Base-by-base conservation (phyloP, 1,284 basidiomycete genomes). In the Ceratobasidium theobromae region DNA sequence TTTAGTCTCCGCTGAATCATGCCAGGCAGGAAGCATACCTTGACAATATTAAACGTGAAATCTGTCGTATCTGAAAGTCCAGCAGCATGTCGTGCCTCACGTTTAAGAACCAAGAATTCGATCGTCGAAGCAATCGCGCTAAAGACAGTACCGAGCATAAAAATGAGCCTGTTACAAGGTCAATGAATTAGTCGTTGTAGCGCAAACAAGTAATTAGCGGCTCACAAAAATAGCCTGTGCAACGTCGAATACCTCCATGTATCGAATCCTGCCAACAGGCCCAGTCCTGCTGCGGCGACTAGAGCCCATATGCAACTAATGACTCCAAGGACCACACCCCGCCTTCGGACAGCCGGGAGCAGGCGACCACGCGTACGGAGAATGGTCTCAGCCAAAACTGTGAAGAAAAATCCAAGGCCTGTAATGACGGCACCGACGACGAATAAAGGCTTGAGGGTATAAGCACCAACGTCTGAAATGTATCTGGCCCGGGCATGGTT, bases 381-480 rank as follows among this genome's bases (percentile, higher is more conserved):
- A 71, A 82, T 80, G 52, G 87, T 79, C 74, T 89, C 87, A 40
- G 86, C 72, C 2, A 78, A 68, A 23, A 90, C 78, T 5, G 82
- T 81, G 49, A 86, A 74, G 71, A 88, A 77, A 74, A 90, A 88
- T 0, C 80, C 78, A 1, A 82, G 75, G 1, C 81, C 85, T 1
- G 87, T 88, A 65, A 88, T 79, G 38, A 78, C 76, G 70, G 83
- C 85, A 14, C 84, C 84, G 6, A 79, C 76, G 46, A 90, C 77
- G 72, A 91, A 91, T 30, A 91, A 78, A 4, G 88, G 88, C 72
- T 90, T 89, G 33, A 91, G 76, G 48, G 80, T 78, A 70, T 81
- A 81, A 23, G 88, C 88, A 21, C 86, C 88, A 33, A 90, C 76
- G 72, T 90, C 88, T 23, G 87, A 89, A 54, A 90, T 89, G 74